Percentiles rank a stretch among this genome's conserved stretches.
Conservation (phyloP, 352 stramenopile genomes). For the Globisporangium recalcitrans region DNA sequence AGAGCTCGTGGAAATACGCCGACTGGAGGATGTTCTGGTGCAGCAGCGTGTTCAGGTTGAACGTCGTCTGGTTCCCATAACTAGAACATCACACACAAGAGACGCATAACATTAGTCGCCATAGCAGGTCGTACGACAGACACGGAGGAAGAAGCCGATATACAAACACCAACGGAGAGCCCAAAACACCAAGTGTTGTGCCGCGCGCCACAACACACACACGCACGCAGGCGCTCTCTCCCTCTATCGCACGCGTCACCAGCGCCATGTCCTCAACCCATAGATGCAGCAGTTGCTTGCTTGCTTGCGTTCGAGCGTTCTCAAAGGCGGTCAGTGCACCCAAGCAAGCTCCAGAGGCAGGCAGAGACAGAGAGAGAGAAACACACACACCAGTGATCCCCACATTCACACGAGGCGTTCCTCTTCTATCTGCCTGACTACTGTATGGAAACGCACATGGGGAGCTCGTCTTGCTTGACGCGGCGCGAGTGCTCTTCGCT, state of each 20-base stretch:
- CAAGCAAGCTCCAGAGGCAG: constrained; percentile 2
- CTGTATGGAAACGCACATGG: constrained; percentile 47
- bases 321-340: neutral
- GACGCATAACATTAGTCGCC: neutral
- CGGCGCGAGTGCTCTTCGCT: constrained; percentile 35
- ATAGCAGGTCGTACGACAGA: neutral
- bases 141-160: neutral
- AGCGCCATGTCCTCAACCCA: no score
- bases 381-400: constrained; percentile 8
- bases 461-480: constrained; percentile 74
- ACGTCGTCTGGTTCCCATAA: constrained; percentile 87
- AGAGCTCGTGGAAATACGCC: constrained; percentile 94
- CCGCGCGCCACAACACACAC: neutral
- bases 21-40: constrained; percentile 94
- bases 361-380: neutral
- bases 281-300: no score
- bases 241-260: neutral
- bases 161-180: constrained; percentile 7
- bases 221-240: neutral
- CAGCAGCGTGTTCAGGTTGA: constrained; percentile 96
- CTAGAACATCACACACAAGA: constrained; percentile 31
- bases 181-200: neutral
- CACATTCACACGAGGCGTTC: neutral
- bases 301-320: no score
- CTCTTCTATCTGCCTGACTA: neutral